Evolutionary conservation across 2,329 filamentous ascomycete genomes (phyloP), one percentile per base, ranked within the genome.

Genomic region (Phoma sp.): DNA sequence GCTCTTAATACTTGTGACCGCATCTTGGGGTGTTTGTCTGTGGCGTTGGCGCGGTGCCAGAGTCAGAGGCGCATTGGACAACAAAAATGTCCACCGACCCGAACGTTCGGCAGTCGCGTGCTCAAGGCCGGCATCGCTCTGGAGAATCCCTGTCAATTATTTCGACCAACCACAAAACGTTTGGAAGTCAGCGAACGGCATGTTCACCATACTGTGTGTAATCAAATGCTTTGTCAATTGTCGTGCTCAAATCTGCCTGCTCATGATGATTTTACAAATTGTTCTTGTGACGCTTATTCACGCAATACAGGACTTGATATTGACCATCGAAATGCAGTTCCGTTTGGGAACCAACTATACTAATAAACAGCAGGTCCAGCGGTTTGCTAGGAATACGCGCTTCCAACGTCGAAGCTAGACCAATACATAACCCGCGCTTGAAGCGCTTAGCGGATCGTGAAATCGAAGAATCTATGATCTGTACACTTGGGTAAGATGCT

Each of bases 1-100:
- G 62, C 64, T 59, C 68, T 61, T 38, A 75, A 53, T 45, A 70
- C 61, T 51, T 73, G 68, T 47, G 65, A 65, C 68, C 71, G 68
- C 72, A 75, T 74, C 40, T 60, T 72, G 52, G 45, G 48, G 47
- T 39, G 42, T 36, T 53, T 62, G 58, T 61, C 51, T 56, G 56
- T 56, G 56, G 49, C 50, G 55, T 58, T 36, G 59, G 56, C 42
- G 47, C 59, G 56, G 57, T 58, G 53, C 34, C 42, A 59, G 43
- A 47, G 56, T 61, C 47, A 46, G 46, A 47, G 45, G 47, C 57
- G 57, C 55, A 61, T 53, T 21, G 42, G 49, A 57, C 64, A 54
- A 54, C 45, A 66, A 71, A 72, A 69, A 64, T 64, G 60, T 57
- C 54, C 47, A 46, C 52, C 62, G 25, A 54, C 17, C 48, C 29